Percentiles rank a stretch among this genome's conserved stretches.
Evolutionary conservation across 2,329 filamentous ascomycete species (phyloP).

Genomic region (Ophiostoma populinum): DNA sequence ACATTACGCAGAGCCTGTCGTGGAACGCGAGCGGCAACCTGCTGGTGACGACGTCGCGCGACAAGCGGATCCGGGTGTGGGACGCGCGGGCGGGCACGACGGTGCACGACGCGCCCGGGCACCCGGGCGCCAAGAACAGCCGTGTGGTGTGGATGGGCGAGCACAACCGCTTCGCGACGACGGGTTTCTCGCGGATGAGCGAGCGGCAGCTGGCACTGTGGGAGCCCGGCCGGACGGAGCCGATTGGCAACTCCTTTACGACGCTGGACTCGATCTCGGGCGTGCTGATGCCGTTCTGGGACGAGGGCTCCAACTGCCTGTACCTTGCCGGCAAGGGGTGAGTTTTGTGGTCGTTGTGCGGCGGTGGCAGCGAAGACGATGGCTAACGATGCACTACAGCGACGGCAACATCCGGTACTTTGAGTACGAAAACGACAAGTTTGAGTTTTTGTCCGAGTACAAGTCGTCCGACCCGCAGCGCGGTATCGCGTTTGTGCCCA

Average conservation of each 20-base stretch:
- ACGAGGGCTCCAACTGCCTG: slow-evolving; percentile 85
- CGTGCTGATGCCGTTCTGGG: slow-evolving; percentile 98
- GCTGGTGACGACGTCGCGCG: slow-evolving; percentile 81
- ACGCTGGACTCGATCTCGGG: slow-evolving; percentile 90
- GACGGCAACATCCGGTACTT: slow-evolving; percentile 99
- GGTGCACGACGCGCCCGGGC: slow-evolving; percentile 68
- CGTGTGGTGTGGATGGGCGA: slow-evolving; percentile 94
- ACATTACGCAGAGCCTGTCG: slow-evolving; percentile 87
- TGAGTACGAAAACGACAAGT: slow-evolving; percentile 97
- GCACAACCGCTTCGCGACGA: slow-evolving; percentile 88
- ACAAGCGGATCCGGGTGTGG: slow-evolving; percentile 98
- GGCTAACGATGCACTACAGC: slow-evolving; percentile 25
- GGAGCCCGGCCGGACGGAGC: slow-evolving; percentile 75
- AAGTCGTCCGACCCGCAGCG: slow-evolving; percentile 93
- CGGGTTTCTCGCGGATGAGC: slow-evolving; percentile 96
- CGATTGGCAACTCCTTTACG: slow-evolving; percentile 74
- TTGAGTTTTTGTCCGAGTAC: slow-evolving; percentile 92
- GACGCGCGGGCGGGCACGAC: slow-evolving; percentile 86
- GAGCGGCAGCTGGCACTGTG: slow-evolving; percentile 90
- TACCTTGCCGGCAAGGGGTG: slow-evolving; percentile 96
- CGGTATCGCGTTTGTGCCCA: slow-evolving; percentile 84
- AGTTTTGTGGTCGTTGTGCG: too few species aligned
- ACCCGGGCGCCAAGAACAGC: slow-evolving; percentile 92
- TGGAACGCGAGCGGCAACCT: slow-evolving; percentile 84
- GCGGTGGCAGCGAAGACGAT: too few species aligned